Evolutionary conservation across 1,284 basidiomycete genomes (phyloP).

Genomic region (Stereum hirsutum): DNA sequence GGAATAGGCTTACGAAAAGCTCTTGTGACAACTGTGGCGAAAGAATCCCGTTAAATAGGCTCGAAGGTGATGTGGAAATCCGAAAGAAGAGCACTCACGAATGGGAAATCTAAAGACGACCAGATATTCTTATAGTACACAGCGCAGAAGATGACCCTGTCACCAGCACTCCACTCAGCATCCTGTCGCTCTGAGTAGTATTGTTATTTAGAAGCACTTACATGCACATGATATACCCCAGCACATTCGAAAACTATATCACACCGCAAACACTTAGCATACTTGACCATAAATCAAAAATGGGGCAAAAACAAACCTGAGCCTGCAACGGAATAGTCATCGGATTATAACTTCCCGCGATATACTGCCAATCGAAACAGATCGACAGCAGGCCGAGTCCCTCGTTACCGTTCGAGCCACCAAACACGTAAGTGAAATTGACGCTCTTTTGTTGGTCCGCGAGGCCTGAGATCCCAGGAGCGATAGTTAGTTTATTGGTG

Average conservation of each 20-base stretch:
- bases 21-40: constrained; percentile 26
- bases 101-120: constrained; percentile 37
- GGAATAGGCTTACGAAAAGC: too few relatives aligned
- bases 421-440: constrained; percentile 47
- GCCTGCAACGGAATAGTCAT: constrained; percentile 8
- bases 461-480: too few relatives aligned
- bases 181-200: too few relatives aligned
- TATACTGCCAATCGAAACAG: constrained; percentile 45
- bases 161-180: neutral
- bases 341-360: constrained; percentile 6
- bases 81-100: constrained; percentile 19
- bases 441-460: constrained; percentile 38
- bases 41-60: neutral
- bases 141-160: constrained; percentile 5
- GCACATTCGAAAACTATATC: constrained; percentile 6
- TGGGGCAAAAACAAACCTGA: too few relatives aligned
- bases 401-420: constrained; percentile 53
- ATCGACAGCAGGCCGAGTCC: constrained; percentile 40
- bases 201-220: neutral
- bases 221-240: constrained; percentile 10
- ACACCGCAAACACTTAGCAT: too few relatives aligned
- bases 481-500: too few relatives aligned
- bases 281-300: too few relatives aligned
- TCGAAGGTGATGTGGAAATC: neutral
- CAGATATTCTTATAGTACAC: constrained; percentile 23